Conservation (phyloP, 2,329 filamentous ascomycete species). For the Samsoniella hepiali region DNA sequence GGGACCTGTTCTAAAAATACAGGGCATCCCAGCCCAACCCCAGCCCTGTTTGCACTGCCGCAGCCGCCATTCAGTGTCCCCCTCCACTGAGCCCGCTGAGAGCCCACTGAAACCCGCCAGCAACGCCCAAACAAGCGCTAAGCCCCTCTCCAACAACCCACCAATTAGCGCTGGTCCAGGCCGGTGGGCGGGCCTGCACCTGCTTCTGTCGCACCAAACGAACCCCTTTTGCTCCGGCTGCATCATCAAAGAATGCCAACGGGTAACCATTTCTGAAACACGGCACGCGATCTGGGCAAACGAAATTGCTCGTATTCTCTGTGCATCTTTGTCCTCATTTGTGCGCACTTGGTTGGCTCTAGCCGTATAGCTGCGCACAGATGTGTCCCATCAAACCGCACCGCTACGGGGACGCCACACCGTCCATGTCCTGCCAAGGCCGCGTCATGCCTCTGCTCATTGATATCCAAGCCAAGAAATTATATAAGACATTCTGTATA, state of each 20-base stretch:
- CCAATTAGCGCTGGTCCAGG: neutral
- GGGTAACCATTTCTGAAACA: neutral
- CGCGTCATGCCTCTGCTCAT: too few species aligned
- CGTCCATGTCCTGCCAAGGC: too few species aligned
- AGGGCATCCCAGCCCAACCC: neutral
- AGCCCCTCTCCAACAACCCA: neutral
- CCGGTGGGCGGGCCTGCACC: neutral
- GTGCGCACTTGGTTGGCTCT: neutral
- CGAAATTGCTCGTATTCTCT: neutral
- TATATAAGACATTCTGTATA: neutral
- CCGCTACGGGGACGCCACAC: too few species aligned
- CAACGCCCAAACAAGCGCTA: neutral
- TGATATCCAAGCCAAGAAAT: neutral
- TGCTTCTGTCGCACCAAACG: neutral
- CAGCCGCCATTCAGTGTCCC: neutral
- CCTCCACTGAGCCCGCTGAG: neutral
- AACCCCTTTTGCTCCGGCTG: conserved; percentile 2
- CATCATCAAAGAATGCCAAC: neutral
- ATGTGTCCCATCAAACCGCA: too few species aligned
- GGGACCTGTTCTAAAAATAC: neutral
- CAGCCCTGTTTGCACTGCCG: conserved; percentile 3
- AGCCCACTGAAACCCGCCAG: neutral
- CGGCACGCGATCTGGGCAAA: neutral
- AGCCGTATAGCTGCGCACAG: too few species aligned
- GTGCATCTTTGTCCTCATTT: neutral